Conservation (phyloP, 2,329 filamentous ascomycete species). For the Clarireedia monteithiana region DNA sequence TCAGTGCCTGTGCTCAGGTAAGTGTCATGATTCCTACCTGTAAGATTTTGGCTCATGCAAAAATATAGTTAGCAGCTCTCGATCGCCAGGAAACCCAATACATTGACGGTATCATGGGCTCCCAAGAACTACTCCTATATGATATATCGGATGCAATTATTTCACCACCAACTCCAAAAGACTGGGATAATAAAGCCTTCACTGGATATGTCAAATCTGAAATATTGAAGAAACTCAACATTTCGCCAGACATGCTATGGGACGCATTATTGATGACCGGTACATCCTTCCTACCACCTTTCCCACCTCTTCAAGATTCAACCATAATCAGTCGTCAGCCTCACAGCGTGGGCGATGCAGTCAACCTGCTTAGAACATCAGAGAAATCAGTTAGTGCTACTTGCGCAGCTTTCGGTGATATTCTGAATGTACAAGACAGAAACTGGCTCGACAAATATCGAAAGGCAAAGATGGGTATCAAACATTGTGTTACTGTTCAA, state of each 20-base stretch:
- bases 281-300: conserved; percentile 68
- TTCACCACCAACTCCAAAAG: conserved; percentile 52
- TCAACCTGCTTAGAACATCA: conserved; percentile 67
- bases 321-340: conserved; percentile 44
- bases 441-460: conserved; percentile 82
- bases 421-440: conserved; percentile 60
- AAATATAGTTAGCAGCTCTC: conserved; percentile 64
- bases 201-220: conserved; percentile 55
- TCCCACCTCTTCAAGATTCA: conserved; percentile 65
- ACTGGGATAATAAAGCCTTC: conserved; percentile 63
- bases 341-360: conserved; percentile 61
- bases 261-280: conserved; percentile 80
- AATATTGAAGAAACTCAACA: conserved; percentile 60
- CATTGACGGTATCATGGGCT: conserved; percentile 71
- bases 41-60: not conserved
- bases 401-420: conserved; percentile 72
- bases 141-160: conserved; percentile 70
- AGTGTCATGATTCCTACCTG: conserved; percentile 18
- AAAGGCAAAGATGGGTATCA: conserved; percentile 75
- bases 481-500: conserved; percentile 74
- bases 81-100: conserved; percentile 59
- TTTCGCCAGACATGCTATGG: conserved; percentile 65
- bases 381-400: conserved; percentile 64
- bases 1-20: conserved; percentile 82
- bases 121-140: conserved; percentile 79